Conservation (phyloP, 2,329 filamentous ascomycete species). For the Davidsoniella australis region DNA sequence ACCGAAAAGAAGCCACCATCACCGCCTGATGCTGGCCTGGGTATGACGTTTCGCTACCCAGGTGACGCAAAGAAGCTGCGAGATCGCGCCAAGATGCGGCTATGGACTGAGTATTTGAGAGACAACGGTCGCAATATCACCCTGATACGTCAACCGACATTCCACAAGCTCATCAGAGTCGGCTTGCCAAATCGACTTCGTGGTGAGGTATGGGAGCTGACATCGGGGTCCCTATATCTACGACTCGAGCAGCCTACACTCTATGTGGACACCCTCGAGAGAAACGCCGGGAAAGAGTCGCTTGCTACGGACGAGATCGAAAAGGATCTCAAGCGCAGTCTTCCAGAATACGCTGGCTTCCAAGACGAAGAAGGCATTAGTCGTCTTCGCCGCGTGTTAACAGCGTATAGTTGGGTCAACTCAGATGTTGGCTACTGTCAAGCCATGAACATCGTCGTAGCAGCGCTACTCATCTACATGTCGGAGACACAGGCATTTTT, state of each 20-base stretch:
- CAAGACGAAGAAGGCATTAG: conserved; percentile 92
- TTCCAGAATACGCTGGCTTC: conserved; percentile 94
- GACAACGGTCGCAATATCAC: conserved; percentile 92
- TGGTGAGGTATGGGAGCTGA: conserved; percentile 91
- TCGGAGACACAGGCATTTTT: conserved; percentile 94
- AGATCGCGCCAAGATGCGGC: conserved; percentile 88
- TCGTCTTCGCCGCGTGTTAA: conserved; percentile 73
- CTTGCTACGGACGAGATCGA: conserved; percentile 98
- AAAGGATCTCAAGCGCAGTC: conserved; percentile 88
- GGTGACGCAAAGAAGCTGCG: conserved; percentile 87
- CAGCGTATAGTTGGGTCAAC: conserved; percentile 95
- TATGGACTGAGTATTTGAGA: conserved; percentile 92
- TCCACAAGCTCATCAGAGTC: conserved; percentile 92
- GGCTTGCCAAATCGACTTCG: conserved; percentile 83
- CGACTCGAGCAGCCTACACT: conserved; percentile 71
- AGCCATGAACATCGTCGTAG: conserved; percentile 98
- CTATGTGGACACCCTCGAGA: conserved; percentile 68
- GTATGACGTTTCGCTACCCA: conserved; percentile 84
- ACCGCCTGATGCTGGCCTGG: conserved; percentile 76
- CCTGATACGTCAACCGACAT: conserved; percentile 84
- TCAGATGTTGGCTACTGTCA: conserved; percentile 95
- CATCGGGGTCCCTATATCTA: conserved; percentile 78
- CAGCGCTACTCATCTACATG: conserved; percentile 96
- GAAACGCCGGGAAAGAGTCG: conserved; percentile 72
- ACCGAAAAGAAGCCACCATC: conserved; percentile 30